Base-by-base conservation (phyloP, 257 asterid species). In the Solanum dulcamara region DNA sequence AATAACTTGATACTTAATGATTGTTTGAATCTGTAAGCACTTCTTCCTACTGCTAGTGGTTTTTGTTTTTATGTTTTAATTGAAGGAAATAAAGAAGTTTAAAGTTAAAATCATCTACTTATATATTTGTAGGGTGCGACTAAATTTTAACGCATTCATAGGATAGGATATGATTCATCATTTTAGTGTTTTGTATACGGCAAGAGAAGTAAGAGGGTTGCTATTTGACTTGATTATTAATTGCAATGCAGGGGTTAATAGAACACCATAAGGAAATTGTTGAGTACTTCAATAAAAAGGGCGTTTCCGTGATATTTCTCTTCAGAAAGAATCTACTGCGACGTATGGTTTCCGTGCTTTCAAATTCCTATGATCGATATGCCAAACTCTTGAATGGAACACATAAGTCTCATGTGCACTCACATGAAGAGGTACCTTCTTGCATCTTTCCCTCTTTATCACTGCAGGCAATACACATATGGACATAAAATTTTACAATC, bases 381-480 rank as follows among this genome's bases (percentile, higher is more conserved):
- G 96, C 95, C 37, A 93, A 93, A 87, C 95, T 91, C 87, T 89
- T 94, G 67, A 94, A 93, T 3, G 97, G 97, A 81, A 94, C 90
- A 11, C 97, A 94, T 85, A 94, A 94, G 89, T 94, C 97, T 46
- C 97, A 94, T 51, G 97, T 94, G 50, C 97, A 94, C 89, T 93
- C 96, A 3, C 89, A 86, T 32, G 88, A 92, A 87, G 97, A 91
- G 96, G 96, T 91, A 84, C 24, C 67, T 37, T 64, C 53, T 64
- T 60, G 48, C 13, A 44, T n/a, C 81, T 62, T 84, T n/a, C 28
- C 53, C 48, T 44, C 85, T 42, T 22, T 57, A 82, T 53, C 33
- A 77, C 53, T 5, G 57, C 66, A 71, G 40, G 35, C 8, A 84
- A 14, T 0, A 22, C 10, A 57, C 66, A 3, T 12, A 28, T 59